Evolutionary conservation across 257 asterid species (phyloP).

Genomic region (Solanum boliviense): DNA sequence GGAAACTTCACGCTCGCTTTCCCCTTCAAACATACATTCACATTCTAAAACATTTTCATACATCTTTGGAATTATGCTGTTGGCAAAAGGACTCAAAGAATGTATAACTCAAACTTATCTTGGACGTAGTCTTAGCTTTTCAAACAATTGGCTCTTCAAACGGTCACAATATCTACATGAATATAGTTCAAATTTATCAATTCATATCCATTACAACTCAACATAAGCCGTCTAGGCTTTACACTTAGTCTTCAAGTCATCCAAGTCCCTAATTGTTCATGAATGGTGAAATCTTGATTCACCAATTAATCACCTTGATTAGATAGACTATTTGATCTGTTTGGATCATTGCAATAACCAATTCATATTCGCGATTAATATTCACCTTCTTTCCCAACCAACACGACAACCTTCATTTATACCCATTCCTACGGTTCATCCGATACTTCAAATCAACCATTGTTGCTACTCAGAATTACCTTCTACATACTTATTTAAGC

Average conservation of each 20-base stretch:
- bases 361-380: too few relatives aligned
- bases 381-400: neutral
- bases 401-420: neutral
- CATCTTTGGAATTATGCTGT: neutral
- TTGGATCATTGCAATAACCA: neutral
- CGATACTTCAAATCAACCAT: neutral
- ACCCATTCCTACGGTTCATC: neutral
- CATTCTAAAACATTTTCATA: neutral
- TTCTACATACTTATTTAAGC: neutral
- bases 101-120: neutral
- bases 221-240: neutral
- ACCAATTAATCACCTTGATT: neutral
- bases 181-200: neutral
- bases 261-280: neutral
- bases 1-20: neutral
- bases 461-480: neutral
- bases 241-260: neutral
- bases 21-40: neutral
- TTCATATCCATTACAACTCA: neutral
- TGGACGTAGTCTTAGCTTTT: neutral
- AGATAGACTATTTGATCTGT: neutral
- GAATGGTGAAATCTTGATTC: neutral
- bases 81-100: neutral
- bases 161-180: neutral
- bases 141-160: neutral